Base-by-base conservation (phyloP, 2,329 filamentous ascomycete species). In the Hymenoscyphus occultus region DNA sequence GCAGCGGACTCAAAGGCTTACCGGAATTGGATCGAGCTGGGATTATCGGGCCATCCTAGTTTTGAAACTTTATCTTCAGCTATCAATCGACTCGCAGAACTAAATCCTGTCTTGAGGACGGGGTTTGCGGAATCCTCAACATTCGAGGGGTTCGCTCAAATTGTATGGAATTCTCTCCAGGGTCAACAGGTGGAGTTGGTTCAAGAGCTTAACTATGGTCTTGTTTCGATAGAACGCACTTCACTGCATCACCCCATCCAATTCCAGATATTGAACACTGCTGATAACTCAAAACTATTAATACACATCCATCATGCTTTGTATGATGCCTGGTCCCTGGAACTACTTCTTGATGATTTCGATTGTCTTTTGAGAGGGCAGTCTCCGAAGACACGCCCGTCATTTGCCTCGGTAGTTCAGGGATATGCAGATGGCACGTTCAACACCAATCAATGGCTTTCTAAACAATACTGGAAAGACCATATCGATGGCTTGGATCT, bases 261-360 rank as follows among this genome's bases (percentile, higher is more conserved):
- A 16, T 77, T 92, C n/a, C 83, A 91, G 65, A 77, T 93, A 1
- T 70, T 70, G 13, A 59, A 69, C 61, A 39, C 61, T 7, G 19
- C 69, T 19, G 60, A 73, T 4, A 64, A 68, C 59, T 63, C 74
- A 2, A 71, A 74, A 39, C 70, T 78, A 3, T 75, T 74, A 65
- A 76, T 76, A 1, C 72, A 89, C 13, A 80, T 96, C 0, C 93
- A 96, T 74, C 93, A 97, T 76, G 87, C 91, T 0, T 75, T 96
- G 0, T 97, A 96, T 73, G 93, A 97, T 76, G 93, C 93, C n/a
- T 97, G 93, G 93, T 93, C 92, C 0, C 83, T 93, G 73, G 90
- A 97, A 61, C 80, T 94, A 39, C 77, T 96, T 0, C 74, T 91
- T 14, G 78, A 83, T 32, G 92, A 97, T 74, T 78, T 96, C 4